Base-by-base conservation (phyloP, 306 rosid genomes). In the Castanospermum australe region DNA sequence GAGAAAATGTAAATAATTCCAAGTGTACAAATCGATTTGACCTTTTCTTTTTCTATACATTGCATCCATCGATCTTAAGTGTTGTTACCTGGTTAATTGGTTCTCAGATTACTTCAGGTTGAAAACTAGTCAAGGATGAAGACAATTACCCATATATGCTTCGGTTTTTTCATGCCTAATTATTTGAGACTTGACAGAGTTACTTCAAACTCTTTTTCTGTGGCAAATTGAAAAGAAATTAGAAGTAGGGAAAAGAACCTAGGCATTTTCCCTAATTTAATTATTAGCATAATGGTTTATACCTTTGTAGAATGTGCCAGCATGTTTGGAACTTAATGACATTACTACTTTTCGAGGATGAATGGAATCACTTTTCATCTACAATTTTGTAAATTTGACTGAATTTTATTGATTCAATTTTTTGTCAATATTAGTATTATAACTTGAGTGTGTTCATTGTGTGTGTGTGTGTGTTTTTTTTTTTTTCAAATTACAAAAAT, bases 51-150 rank as follows among this genome's bases (percentile, higher is more conserved):
- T 51, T 48, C 28, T 13, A 67, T 68, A 44, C 76, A 68, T 57
- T 78, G 82, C 77, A 78, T 70, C 70, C 32, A 57, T 32, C 39
- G 32, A 61, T 38, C 70, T 22, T 64, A 24, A 24, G 32, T 38
- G 64, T 24, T 70, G 22, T 63, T 51, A 17, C 42, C 42, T 30
- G 12, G 28, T 63, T 25, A 72, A 67, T 57, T 2, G 28, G 79
- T 67, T 38, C 68, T 62, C 44, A 61, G 41, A 61, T 59, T 51
- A 52, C 45, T 62, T 63, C 60, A 25, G 52, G 24, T 22, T 24
- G 78, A 54, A 48, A 71, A 71, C 0, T 44, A 25, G 67, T 28
- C 30, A n/a, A 48, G 35, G 51, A 72, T 2, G 38, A 72, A 72
- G 39, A 73, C 44, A 48, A 44, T 63, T 72, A 30, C 65, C 39